These are phyloP conservation scores for Leccinum disarticulatum DNA, from an alignment of 768 basidiomycete species.

Conservation along the genomic window DNA sequence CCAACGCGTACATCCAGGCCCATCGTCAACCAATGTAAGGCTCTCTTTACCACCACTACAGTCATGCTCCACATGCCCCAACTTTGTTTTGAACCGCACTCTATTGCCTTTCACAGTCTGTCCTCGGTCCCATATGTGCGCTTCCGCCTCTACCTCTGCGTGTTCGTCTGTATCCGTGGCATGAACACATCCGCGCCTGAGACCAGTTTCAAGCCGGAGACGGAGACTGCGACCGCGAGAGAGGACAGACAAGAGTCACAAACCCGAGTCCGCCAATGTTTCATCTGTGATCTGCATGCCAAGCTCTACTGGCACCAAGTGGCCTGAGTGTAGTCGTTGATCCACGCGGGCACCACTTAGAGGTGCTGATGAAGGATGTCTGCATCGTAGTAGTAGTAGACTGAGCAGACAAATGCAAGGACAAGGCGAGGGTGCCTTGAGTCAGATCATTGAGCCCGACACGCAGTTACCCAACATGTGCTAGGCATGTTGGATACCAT, in stretches of 20 bases:
- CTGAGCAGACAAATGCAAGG: not conserved
- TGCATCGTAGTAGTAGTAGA: not conserved
- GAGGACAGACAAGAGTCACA: constrained; percentile 62
- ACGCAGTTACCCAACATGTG: constrained; percentile 69
- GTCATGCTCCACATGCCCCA: constrained; percentile 75
- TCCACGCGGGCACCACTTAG: constrained; percentile 52
- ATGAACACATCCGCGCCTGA: too few relatives aligned
- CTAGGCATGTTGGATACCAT: constrained; percentile 45
- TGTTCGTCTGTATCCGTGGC: constrained; percentile 13
- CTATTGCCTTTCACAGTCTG: constrained; percentile 39
- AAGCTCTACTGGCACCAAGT: constrained; percentile 74
- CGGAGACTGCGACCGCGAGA: constrained; percentile 32
- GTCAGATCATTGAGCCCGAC: constrained; percentile 60
- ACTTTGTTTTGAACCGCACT: constrained; percentile 51
- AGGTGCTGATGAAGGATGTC: constrained; percentile 35
- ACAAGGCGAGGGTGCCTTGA: constrained; percentile 25
- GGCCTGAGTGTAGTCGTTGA: constrained; percentile 76
- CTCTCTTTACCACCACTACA: constrained; percentile 67
- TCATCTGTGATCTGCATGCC: constrained; percentile 80
- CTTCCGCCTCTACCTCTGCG: constrained; percentile 47
- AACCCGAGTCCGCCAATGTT: constrained; percentile 62
- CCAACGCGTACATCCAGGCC: constrained; percentile 18
- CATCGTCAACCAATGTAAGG: too few relatives aligned
- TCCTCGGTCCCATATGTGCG: constrained; percentile 40
- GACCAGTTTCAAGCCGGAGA: too few relatives aligned